Evolutionary conservation across 306 rosid genomes (phyloP).

Genomic region (Prunus mongolica): DNA sequence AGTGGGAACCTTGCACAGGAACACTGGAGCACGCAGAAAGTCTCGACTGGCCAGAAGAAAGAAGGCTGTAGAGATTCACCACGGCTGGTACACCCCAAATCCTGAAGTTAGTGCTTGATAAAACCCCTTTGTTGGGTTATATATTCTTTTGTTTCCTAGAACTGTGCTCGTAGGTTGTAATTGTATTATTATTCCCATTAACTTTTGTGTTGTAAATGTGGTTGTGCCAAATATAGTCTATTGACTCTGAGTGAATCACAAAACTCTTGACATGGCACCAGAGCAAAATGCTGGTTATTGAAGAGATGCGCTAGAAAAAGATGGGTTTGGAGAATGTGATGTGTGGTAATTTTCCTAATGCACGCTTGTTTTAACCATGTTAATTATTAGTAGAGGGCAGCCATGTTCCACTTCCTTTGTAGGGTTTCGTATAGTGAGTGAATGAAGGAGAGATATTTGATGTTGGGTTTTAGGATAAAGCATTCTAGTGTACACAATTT

Average conservation of each 20-base stretch:
- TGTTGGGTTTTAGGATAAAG: background rate
- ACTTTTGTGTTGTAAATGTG: background rate
- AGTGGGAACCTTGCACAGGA: conserved; percentile 85
- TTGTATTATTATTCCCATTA: background rate
- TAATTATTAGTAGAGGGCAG: background rate
- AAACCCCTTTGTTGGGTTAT: background rate
- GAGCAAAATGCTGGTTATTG: background rate
- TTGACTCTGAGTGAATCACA: background rate
- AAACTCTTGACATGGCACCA: background rate
- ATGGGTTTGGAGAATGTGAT: too few species aligned
- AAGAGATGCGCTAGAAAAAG: too few species aligned
- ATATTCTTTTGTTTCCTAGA: background rate
- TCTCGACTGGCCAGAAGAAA: conserved; percentile 90
- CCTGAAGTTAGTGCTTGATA: conserved; percentile 44
- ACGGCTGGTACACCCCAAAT: conserved; percentile 85
- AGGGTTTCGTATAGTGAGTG: background rate
- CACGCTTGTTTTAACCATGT: background rate
- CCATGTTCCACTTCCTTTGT: background rate
- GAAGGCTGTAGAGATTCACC: conserved; percentile 88
- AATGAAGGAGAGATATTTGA: background rate
- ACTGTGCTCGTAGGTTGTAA: background rate
- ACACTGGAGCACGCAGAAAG: conserved; percentile 86
- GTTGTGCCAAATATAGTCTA: background rate
- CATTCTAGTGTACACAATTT: background rate
- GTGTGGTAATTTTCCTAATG: too few species aligned